Conservation (phyloP, 176 grass and related monocot genomes). For the Paspalum vaginatum region DNA sequence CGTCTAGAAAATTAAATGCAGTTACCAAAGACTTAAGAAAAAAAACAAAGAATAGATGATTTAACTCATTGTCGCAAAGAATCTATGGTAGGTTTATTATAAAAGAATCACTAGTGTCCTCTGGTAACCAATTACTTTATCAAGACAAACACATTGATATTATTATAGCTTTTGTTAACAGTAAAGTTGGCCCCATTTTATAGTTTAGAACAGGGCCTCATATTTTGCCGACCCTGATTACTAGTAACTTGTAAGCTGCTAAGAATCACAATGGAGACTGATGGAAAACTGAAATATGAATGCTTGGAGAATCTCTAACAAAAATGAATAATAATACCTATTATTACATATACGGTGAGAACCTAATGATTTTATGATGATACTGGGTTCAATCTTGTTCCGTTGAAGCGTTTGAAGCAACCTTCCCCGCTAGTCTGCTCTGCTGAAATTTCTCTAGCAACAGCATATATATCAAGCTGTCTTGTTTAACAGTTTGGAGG, state of each 20-base stretch:
- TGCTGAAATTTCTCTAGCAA: constrained; percentile 21
- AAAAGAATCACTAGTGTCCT: too few species aligned
- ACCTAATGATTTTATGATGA: background rate
- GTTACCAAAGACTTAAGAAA: too few species aligned
- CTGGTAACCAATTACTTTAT: too few species aligned
- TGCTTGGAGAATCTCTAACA: background rate
- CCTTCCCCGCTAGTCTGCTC: constrained; percentile 13
- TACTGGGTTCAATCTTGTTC: constrained; percentile 12
- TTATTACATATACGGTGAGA: constrained; percentile 7
- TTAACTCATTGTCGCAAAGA: too few species aligned
- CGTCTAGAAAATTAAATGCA: too few species aligned
- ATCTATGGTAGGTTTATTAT: too few species aligned
- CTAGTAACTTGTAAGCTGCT: constrained; percentile 13
- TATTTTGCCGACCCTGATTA: too few species aligned
- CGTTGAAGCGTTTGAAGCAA: constrained; percentile 1
- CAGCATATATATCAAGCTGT: background rate
- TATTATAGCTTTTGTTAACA: too few species aligned
- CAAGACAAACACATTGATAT: too few species aligned
- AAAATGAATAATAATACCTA: background rate
- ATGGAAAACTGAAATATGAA: constrained; percentile 9
- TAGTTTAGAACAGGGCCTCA: too few species aligned
- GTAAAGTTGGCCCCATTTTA: too few species aligned
- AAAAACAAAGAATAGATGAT: too few species aligned
- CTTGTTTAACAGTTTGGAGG: constrained; percentile 14
- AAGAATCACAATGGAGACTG: constrained; percentile 15